Conservation (phyloP, 164 flowering plant genomes). For the Pachysandra terminalis region DNA sequence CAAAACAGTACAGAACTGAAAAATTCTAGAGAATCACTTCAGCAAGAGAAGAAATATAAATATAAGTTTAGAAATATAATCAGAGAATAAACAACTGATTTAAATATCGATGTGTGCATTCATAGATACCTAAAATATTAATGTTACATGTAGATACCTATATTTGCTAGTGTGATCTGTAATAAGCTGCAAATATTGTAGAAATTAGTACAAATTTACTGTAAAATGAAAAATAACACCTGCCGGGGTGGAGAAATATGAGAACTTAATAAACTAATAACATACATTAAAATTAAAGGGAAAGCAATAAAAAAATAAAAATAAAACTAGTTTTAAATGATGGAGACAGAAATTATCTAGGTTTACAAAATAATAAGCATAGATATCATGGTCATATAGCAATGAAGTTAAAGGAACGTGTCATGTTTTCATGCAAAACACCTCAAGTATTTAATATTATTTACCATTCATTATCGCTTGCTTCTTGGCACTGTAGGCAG, state of each 20-base stretch:
- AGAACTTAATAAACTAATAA: background rate
- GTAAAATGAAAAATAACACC: too few species aligned
- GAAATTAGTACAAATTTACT: too few species aligned
- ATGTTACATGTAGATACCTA: background rate
- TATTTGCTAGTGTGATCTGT: too few species aligned
- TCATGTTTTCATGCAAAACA: background rate
- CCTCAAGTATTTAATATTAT: background rate
- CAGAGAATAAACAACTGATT: too few species aligned
- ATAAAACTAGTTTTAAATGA: background rate
- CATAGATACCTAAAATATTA: background rate
- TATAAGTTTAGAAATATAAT: too few species aligned
- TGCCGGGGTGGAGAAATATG: background rate
- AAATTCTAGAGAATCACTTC: background rate
- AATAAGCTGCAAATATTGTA: too few species aligned
- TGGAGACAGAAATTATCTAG: background rate
- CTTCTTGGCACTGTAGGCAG: constrained; percentile 90
- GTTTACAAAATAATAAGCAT: background rate
- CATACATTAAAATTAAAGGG: too few species aligned
- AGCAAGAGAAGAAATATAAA: background rate
- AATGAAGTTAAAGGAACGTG: background rate
- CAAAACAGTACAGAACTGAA: background rate
- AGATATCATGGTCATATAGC: background rate
- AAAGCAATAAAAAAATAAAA: too few species aligned
- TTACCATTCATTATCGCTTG: constrained; percentile 83
- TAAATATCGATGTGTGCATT: background rate